Evolutionary conservation across 1,284 basidiomycete genomes (phyloP), one percentile per base, ranked within the genome.

Genomic region (Lentinula novae-zelandiae): DNA sequence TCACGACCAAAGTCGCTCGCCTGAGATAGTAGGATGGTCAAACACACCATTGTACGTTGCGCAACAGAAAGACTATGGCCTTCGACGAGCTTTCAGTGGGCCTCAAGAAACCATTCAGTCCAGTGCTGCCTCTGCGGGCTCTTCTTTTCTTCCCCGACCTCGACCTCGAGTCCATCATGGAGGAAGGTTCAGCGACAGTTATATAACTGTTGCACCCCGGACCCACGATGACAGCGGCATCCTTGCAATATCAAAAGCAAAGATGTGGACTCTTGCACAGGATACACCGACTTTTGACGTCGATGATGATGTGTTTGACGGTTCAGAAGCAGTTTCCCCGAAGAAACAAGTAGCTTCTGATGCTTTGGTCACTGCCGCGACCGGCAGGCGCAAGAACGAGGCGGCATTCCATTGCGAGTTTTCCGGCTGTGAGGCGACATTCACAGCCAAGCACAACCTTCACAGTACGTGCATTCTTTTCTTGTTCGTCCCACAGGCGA

Each of bases 371-470:
- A 53, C 51, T 22, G 64, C 66, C 27, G 22, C 63, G 13, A 58
- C n/a, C n/a, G 36, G 31, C 8, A 62, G 66, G 9, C 57, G 66
- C 22, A 67, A 55, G 48, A 61, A 50, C 31, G 17, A 34, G 1
- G 60, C 53, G n/a, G 56, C 36, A 8, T 63, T 55, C 36, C 15
- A 1, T 4, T 67, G 64, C 13, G 8, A 5, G 0, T 12, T 50
- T 13, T 1, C 34, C 12, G 59, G 59, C 4, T 67, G 65, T 55
- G 5, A 6, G 1, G 50, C 58, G 3, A 59, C 44, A 1, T 64
- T 67, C 27, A 67, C 66, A 1, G 52, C 66, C 2, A 58, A 42
- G 3, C 66, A 67, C 34, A 67, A 67, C 15, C 38, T 64, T 4
- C 46, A 60, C 20, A 57, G 65, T 63, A 53, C 0, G 63, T 61